A percentile compares a stretch with the other conserved stretches of the same genome.
These are phyloP conservation scores for Fusarium palustre DNA, from an alignment of 2,329 filamentous ascomycete species.

Conservation along the genomic window DNA sequence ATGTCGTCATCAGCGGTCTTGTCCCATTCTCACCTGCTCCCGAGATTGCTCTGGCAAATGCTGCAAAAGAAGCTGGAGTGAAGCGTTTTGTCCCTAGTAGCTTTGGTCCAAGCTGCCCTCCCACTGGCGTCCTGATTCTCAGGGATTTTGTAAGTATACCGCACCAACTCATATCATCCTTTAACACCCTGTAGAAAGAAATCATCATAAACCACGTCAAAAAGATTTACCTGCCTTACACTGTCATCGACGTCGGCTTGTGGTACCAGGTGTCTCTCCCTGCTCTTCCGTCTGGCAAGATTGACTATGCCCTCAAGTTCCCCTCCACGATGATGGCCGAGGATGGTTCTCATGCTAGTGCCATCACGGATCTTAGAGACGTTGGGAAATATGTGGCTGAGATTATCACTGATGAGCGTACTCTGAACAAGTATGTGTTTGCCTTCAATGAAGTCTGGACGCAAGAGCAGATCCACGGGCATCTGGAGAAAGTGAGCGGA, in stretches of 20 bases:
- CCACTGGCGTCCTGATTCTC: conserved; percentile 21
- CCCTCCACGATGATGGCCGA: conserved; percentile 56
- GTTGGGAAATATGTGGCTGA: conserved; percentile 63
- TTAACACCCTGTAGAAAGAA: conserved; percentile 56
- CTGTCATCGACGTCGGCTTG: conserved; percentile 68
- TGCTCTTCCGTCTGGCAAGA: conserved; percentile 46
- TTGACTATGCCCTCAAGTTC: conserved; percentile 48
- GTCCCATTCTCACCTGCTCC: neutral
- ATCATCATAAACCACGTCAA: conserved; percentile 62
- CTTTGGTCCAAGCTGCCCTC: conserved; percentile 25
- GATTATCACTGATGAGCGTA: conserved; percentile 64
- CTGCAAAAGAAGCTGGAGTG: conserved; percentile 30
- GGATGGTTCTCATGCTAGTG: conserved; percentile 58
- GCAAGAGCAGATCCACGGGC: conserved; percentile 59
- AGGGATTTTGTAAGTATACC: conserved; percentile 14
- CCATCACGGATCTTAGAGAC: conserved; percentile 63
- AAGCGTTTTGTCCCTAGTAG: conserved; percentile 34
- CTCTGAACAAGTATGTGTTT: conserved; percentile 65
- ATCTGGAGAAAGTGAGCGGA: conserved; percentile 61
- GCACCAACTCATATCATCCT: fast-evolving
- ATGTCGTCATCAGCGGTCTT: conserved; percentile 27
- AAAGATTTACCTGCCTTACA: conserved; percentile 63
- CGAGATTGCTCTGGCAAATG: conserved; percentile 25
- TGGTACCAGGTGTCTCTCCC: conserved; percentile 64
- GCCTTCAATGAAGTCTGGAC: conserved; percentile 60